Conservation (phyloP, 306 rosid genomes). For the Rubus idaeus region DNA sequence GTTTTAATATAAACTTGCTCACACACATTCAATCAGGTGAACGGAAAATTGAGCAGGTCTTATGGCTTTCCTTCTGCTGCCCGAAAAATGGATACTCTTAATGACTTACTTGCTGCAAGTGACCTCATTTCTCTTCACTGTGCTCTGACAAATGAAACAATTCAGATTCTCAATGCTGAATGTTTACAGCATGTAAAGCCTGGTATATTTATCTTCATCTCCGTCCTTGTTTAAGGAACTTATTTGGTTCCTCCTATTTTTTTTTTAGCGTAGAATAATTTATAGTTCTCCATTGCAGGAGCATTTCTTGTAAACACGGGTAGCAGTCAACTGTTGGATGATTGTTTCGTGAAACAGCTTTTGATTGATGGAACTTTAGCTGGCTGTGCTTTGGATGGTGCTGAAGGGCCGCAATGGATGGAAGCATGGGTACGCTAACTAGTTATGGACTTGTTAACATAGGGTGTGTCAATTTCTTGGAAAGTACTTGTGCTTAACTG, state of each 20-base stretch:
- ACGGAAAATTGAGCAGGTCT: slow-evolving; percentile 46
- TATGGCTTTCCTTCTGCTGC: slow-evolving; percentile 77
- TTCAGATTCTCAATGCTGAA: slow-evolving; percentile 87
- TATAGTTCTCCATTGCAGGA: slow-evolving; percentile 46
- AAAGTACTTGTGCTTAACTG: slow-evolving; percentile 13
- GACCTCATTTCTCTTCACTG: slow-evolving; percentile 96
- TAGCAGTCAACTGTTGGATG: slow-evolving; percentile 93
- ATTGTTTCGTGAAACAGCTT: slow-evolving; percentile 97
- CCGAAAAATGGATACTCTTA: slow-evolving; percentile 96
- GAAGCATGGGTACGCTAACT: slow-evolving; percentile 93
- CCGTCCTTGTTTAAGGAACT: slow-evolving; percentile 11
- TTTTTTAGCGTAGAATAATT: slow-evolving; percentile 21
- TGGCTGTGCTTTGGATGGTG: slow-evolving; percentile 99
- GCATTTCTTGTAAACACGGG: slow-evolving; percentile 96
- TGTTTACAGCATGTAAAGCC: slow-evolving; percentile 92
- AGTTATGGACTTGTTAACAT: slow-evolving; percentile 20
- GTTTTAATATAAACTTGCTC: neutral
- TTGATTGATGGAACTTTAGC: slow-evolving; percentile 95
- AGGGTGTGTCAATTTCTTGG: slow-evolving; percentile 4
- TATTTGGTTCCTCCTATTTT: neutral
- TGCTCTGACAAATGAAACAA: slow-evolving; percentile 83
- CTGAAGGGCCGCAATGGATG: slow-evolving; percentile 99
- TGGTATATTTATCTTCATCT: slow-evolving; percentile 44
- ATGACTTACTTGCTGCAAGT: slow-evolving; percentile 95
- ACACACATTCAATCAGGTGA: slow-evolving; percentile 45